Percentiles rank a stretch among this genome's conserved stretches.
phyloP scores from a whole-genome alignment of 1,284 basidiomycete species.

The Wolfiporia cocos region DNA sequence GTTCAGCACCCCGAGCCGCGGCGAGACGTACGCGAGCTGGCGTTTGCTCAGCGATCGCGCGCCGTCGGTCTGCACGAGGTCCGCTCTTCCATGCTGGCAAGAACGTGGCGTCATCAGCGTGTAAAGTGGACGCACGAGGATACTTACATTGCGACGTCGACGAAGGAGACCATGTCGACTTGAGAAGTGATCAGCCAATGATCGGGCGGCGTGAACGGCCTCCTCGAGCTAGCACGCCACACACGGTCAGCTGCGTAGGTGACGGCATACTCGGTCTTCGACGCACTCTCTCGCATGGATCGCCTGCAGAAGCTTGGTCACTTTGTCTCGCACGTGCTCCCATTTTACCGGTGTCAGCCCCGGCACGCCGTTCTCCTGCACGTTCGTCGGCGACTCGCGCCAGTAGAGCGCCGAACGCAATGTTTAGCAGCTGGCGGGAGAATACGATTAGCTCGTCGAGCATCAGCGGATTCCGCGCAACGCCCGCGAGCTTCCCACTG shows the following conservation, averaged over 20 bases:
- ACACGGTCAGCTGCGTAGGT: not conserved
- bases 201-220: constrained; percentile 71
- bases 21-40: constrained; percentile 71
- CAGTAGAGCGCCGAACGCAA: constrained; percentile 81
- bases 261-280: not conserved
- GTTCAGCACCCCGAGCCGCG: constrained; percentile 87
- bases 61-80: constrained; percentile 31
- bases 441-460: constrained; percentile 79
- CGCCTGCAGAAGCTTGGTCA: constrained; percentile 72
- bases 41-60: constrained; percentile 53
- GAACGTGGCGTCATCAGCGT: not conserved
- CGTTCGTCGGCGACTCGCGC: constrained; percentile 48
- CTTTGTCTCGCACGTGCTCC: constrained; percentile 61
- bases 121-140: not conserved
- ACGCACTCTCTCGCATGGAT: constrained; percentile 85
- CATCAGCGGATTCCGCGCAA: constrained; percentile 65
- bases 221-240: constrained; percentile 56
- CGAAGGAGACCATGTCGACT: constrained; percentile 80
- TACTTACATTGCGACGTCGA: constrained; percentile 82
- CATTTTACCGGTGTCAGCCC: constrained; percentile 43
- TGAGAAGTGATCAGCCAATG: constrained; percentile 86
- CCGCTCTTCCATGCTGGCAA: constrained; percentile 51
- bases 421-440: constrained; percentile 67
- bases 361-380: constrained; percentile 34
- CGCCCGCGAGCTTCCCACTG: constrained; percentile 18